Base-by-base conservation (phyloP, 768 basidiomycete genomes). In the Boletus patriciae region DNA sequence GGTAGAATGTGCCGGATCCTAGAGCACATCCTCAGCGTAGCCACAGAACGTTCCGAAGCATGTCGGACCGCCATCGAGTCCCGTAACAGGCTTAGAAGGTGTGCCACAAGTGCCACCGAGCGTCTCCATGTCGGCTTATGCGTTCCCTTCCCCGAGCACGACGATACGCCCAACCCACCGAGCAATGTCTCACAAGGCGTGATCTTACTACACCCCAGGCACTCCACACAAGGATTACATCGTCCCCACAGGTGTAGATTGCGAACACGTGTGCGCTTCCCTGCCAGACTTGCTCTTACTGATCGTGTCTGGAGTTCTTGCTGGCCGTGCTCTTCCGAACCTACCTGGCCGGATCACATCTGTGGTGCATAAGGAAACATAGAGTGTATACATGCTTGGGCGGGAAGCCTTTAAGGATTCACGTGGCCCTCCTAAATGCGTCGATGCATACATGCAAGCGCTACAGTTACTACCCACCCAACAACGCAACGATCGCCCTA, bases 1-100 rank as follows among this genome's bases (percentile, higher is more conserved):
- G 12, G 86, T 97, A 10, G 94, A 96, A 76, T 96, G 94, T 69
- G 94, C 87, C 9, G 88, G 10, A 69, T 98, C 34, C 89, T 92
- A 0, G 86, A 88, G 61, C 58, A 70, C 2, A 78, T 98, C 9
- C 77, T 98, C 4, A 70, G 73, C 7, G 70, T 78, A 8, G 95
- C 95, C 16, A 69, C 79, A 12, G 68, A 76, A 53, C 76, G 78
- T 34, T 83, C 90, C 1, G 72, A 77, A 18, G 69, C 72, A 19
- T 81, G 94, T 76, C 83, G 84, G 65, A 62, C 61, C 12, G 71
- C 77, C 49, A 82, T 87, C 25, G 75, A 81, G 62, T 70, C 74
- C 31, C 79, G 84, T n/a, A 75, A 75, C 46, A 77, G 62, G 62
- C 72, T 74, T 45, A 86, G 83, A 52, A 80, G 72, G 87, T 85